Percentiles rank a stretch among this genome's conserved stretches.
phyloP scores from a whole-genome alignment of 2,329 filamentous ascomycete genomes.

The Ceratocystis diversiconidia region DNA sequence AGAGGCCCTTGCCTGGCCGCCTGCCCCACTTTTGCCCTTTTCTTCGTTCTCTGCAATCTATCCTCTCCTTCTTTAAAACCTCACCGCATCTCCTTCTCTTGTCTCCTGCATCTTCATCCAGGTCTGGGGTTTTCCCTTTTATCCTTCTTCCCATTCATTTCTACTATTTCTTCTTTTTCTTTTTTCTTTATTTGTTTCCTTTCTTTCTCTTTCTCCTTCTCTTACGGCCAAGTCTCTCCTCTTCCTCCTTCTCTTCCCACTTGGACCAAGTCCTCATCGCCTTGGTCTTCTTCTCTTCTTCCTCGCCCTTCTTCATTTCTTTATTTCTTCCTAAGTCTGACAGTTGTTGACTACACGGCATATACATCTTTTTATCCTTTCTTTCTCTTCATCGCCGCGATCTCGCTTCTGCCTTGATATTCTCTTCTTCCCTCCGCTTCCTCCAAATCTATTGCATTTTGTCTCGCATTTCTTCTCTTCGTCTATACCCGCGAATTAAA shows the following conservation, averaged over 20 bases:
- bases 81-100: conserved; percentile 14
- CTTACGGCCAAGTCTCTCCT: background rate
- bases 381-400: conserved; percentile 10
- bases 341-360: conserved; percentile 14
- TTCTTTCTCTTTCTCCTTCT: conserved; percentile 9
- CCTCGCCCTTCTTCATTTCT: conserved; percentile 12
- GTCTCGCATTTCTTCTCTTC: conserved; percentile 17
- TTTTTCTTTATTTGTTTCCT: conserved; percentile 6
- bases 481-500: conserved; percentile 19
- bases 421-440: conserved; percentile 1
- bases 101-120: background rate
- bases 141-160: conserved; percentile 8
- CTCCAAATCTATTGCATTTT: conserved; percentile 4
- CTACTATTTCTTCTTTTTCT: conserved; percentile 13
- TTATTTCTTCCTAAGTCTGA: conserved; percentile 15
- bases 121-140: background rate
- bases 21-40: background rate
- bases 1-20: too few relatives aligned
- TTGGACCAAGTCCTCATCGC: conserved; percentile 3
- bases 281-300: conserved; percentile 12
- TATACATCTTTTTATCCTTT: conserved; percentile 12
- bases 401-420: conserved; percentile 1
- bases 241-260: conserved; percentile 5
- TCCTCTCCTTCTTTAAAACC: conserved; percentile 8
- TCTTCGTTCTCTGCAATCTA: background rate